Evolutionary conservation across 768 basidiomycete species (phyloP), one percentile per base, ranked within the genome.

Genomic region (Mycena vulgaris): DNA sequence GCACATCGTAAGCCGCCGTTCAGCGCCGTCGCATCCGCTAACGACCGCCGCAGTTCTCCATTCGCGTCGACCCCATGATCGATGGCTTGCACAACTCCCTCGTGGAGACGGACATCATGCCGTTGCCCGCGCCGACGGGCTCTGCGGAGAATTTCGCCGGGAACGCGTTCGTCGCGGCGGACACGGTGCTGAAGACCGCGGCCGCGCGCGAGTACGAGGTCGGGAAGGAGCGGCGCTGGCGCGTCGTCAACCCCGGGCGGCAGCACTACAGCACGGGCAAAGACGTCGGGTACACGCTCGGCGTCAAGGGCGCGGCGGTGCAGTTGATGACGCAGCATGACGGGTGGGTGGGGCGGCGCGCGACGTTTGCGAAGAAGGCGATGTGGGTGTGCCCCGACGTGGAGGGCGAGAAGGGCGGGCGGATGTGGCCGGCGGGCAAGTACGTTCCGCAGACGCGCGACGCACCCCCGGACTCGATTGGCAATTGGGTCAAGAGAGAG

Each of bases 401-500:
- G 17, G 92, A 95, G 80, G 88, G 84, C 5, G 80, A 81, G 31
- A 85, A 84, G 68, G 88, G 89, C 14, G 82, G 87, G 23, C 83
- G 92, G 75, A 88, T 95, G 87, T 95, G 91, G 90, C 94, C 94
- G n/a, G 86, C 92, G 69, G 95, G 95, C 45, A 93, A 93, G 81
- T 95, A 94, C 81, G 92, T 96, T 37, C 91, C 93, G 21, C 94
- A 95, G 82, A 95, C 93, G 58, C 85, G 88, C 52, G 88, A 87
- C 13, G 88, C 89, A 69, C 92, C 93, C 8, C 80, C 83, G 74
- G 94, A 96, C 80, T 94, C 93, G 52, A 83, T 96, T 65, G 86
- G 88, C 23, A 81, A 82, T 53, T 97, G 95, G 95, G 89, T 91
- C 35, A 82, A 89, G 66, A 90, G 87, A 16, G 85, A 87, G 63